Percentiles rank a stretch among this genome's conserved stretches.
Conservation (phyloP, 768 basidiomycete genomes). For the Suillus subluteus region DNA sequence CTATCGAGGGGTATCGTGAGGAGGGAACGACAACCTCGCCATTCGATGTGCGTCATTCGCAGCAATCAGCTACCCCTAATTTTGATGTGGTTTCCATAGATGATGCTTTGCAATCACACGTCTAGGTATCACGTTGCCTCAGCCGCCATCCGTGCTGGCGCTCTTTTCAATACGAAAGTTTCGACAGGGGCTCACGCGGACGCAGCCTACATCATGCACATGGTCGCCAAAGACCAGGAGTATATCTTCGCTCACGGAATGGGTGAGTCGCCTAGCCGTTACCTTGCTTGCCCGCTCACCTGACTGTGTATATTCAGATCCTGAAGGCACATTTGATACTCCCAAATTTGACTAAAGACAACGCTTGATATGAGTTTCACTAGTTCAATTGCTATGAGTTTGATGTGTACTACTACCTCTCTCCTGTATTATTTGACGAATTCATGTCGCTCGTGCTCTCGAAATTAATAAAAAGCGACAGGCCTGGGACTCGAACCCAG, state of each 20-base stretch:
- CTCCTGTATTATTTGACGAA: neutral
- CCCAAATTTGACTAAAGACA: conserved; percentile 41
- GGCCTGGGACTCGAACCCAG: conserved; percentile 67
- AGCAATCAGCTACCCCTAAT: neutral
- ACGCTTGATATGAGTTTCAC: neutral
- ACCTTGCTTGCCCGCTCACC: neutral
- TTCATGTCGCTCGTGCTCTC: neutral
- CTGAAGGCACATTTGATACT: conserved; percentile 45
- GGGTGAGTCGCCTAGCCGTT: conserved; percentile 39
- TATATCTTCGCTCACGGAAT: conserved; percentile 63
- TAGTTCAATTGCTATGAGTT: neutral
- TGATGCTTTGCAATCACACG: conserved; percentile 75
- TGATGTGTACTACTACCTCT: neutral
- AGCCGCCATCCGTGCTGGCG: conserved; percentile 60
- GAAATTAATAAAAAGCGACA: conserved; percentile 43
- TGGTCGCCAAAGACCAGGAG: conserved; percentile 61
- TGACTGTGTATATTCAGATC: conserved; percentile 28
- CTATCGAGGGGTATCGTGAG: conserved; percentile 66
- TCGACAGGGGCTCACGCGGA: conserved; percentile 60
- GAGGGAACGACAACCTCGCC: conserved; percentile 84
- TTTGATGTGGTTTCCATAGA: conserved; percentile 41
- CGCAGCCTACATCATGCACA: conserved; percentile 61
- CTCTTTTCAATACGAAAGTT: conserved; percentile 53
- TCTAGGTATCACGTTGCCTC: conserved; percentile 70
- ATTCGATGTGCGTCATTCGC: conserved; percentile 59